phyloP scores from a whole-genome alignment of 768 basidiomycete genomes.

The Pleurotus djamor region DNA sequence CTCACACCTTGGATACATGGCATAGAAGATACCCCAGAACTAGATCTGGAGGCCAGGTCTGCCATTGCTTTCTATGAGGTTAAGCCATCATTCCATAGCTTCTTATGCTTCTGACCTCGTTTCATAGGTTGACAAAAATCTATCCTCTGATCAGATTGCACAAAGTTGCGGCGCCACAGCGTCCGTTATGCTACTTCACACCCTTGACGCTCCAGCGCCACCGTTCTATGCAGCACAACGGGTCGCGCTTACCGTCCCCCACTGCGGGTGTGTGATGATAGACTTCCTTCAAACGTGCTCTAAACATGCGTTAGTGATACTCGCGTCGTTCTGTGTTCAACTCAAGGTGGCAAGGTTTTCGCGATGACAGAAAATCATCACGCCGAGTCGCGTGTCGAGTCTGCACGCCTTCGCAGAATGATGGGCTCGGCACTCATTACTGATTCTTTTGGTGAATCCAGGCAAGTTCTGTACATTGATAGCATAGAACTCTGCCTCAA shows the following conservation, averaged over 20 bases:
- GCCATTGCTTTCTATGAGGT: slow-evolving; percentile 89
- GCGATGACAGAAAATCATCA: slow-evolving; percentile 96
- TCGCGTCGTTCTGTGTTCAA: slow-evolving; percentile 78
- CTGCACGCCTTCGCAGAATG: slow-evolving; percentile 81
- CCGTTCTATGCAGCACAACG: slow-evolving; percentile 83
- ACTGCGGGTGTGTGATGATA: slow-evolving; percentile 68
- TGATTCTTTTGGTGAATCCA: slow-evolving; percentile 91
- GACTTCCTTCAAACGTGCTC: background rate
- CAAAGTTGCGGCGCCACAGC: slow-evolving; percentile 87
- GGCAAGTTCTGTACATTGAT: slow-evolving; percentile 38
- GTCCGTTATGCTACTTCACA: slow-evolving; percentile 88
- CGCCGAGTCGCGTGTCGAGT: slow-evolving; percentile 87
- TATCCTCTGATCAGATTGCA: slow-evolving; percentile 67
- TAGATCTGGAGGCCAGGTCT: slow-evolving; percentile 84
- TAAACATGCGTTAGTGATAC: slow-evolving; percentile 64
- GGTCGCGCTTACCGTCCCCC: slow-evolving; percentile 84
- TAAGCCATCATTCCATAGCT: slow-evolving; percentile 18
- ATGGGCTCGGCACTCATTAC: slow-evolving; percentile 88
- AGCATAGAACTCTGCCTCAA: background rate
- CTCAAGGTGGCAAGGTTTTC: slow-evolving; percentile 66
- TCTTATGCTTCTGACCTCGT: slow-evolving; percentile 8
- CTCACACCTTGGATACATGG: slow-evolving; percentile 63
- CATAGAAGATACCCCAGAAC: slow-evolving; percentile 26
- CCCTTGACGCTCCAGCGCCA: slow-evolving; percentile 73
- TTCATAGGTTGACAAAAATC: slow-evolving; percentile 67